These are phyloP conservation scores for Iberis pinnata DNA, from an alignment of 345 rosid genomes.

Conservation along the genomic window DNA sequence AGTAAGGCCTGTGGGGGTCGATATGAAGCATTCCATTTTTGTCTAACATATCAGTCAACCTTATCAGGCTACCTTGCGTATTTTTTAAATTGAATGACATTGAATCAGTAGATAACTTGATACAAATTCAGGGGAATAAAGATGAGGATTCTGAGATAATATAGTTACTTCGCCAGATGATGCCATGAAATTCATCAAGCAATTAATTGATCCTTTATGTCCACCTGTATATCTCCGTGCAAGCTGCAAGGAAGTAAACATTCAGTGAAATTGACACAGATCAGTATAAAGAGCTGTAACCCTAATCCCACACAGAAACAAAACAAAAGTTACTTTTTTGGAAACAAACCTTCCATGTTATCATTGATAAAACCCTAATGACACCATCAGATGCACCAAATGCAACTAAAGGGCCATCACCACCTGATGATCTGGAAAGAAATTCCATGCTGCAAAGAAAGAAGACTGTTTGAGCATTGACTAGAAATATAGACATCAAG, in stretches of 20 bases:
- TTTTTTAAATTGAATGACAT: constrained; percentile 3
- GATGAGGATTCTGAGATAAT: background rate
- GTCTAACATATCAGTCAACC: constrained; percentile 5
- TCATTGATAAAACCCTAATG: constrained; percentile 98
- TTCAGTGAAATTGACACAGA: constrained; percentile 12
- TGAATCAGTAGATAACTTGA: background rate
- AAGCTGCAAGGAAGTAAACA: constrained; percentile 52
- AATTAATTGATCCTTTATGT: constrained; percentile 88
- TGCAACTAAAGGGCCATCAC: constrained; percentile 97
- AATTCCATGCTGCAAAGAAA: constrained; percentile 79
- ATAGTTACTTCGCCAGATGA: constrained; percentile 86
- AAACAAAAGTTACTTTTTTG: constrained; percentile 9
- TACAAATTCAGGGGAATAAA: background rate
- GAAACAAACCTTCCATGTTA: constrained; percentile 87
- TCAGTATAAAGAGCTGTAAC: constrained; percentile 12
- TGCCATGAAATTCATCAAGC: constrained; percentile 97
- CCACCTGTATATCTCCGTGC: constrained; percentile 94
- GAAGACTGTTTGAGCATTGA: constrained; percentile 7
- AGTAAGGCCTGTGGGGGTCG: background rate
- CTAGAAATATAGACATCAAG: constrained; percentile 4
- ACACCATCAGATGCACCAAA: constrained; percentile 98
- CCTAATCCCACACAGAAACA: background rate
- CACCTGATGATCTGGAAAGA: constrained; percentile 63
- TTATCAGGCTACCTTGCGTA: constrained; percentile 4
- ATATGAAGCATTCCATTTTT: constrained; percentile 1